phyloP scores from a whole-genome alignment of 805 yeast genomes.

The Metschnikowia reukaufii region DNA sequence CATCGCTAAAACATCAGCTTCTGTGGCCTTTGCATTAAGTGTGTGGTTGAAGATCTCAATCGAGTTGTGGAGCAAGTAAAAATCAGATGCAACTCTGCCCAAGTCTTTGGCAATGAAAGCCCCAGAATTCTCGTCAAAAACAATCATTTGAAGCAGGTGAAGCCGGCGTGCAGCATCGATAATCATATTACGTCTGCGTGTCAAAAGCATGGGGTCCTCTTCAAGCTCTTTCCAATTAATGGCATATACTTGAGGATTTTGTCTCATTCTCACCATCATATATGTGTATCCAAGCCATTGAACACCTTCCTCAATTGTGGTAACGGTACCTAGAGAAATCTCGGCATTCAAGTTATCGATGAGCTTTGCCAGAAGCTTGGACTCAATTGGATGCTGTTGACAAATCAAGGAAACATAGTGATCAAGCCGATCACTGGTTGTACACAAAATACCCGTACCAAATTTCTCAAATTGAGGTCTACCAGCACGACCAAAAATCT shows the following conservation, averaged over 20 bases:
- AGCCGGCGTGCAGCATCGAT: conserved; percentile 76
- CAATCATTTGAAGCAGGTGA: conserved; percentile 90
- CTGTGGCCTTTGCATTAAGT: conserved; percentile 82
- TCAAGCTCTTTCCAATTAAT: conserved; percentile 82
- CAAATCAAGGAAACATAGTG: conserved; percentile 87
- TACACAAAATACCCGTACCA: conserved; percentile 91
- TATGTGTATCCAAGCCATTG: conserved; percentile 98
- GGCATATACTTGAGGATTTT: conserved; percentile 91
- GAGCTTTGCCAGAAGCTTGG: conserved; percentile 69
- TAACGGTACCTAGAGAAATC: conserved; percentile 91
- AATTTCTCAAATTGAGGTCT: conserved; percentile 92
- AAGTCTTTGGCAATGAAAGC: conserved; percentile 81
- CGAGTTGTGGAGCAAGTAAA: conserved; percentile 79
- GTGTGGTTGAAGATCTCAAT: conserved; percentile 86
- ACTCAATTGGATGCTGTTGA: conserved; percentile 96
- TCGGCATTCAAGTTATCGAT: conserved; percentile 96
- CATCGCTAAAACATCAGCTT: conserved; percentile 87
- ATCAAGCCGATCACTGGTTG: conserved; percentile 76
- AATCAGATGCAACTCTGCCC: conserved; percentile 94
- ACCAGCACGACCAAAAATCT: conserved; percentile 99
- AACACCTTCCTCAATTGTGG: conserved; percentile 90
- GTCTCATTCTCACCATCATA: conserved; percentile 88
- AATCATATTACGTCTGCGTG: conserved; percentile 73
- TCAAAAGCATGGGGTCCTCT: conserved; percentile 78
- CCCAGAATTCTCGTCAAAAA: conserved; percentile 81